Evolutionary conservation across 2,329 filamentous ascomycete species (phyloP).

Genomic region (Leptographium flavum): DNA sequence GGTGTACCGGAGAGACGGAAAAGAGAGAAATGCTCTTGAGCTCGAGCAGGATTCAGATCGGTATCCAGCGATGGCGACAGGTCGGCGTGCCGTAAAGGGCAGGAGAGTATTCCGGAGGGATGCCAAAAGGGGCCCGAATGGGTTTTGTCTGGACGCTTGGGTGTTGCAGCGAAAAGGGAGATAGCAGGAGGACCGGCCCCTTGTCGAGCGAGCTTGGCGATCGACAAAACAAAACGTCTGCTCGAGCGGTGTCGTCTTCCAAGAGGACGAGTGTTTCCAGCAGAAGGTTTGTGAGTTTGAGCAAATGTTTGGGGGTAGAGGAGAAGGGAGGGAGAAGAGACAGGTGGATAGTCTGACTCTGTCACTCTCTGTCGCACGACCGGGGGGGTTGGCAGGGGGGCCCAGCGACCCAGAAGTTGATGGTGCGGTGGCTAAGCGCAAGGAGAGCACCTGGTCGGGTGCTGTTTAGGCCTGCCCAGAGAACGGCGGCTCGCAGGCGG

Average conservation of each 20-base stretch:
- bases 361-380: neutral
- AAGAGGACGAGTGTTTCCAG: slow-evolving; percentile 15
- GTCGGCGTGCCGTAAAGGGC: neutral
- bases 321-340: slow-evolving; percentile 14
- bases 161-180: neutral
- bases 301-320: slow-evolving; percentile 5
- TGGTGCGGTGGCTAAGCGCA: neutral
- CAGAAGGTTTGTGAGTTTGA: slow-evolving; percentile 6
- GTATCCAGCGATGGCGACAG: neutral
- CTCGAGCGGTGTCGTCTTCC: slow-evolving; percentile 12
- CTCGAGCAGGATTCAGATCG: neutral
- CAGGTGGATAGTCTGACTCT: neutral
- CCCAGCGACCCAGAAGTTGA: neutral
- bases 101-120: neutral
- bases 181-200: slow-evolving; percentile 20
- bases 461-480: neutral
- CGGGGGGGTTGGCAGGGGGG: neutral
- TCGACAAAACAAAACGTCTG: slow-evolving; percentile 21
- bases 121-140: neutral
- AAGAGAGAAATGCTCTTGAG: neutral
- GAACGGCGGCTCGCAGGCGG: too few relatives aligned
- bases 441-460: neutral
- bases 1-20: too few relatives aligned
- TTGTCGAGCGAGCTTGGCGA: slow-evolving; percentile 17
- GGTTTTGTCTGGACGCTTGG: neutral